A percentile compares a stretch with the other conserved stretches of the same genome.
Evolutionary conservation across 768 basidiomycete genomes (phyloP).

Genomic region (Pleurotus tuber-regium): DNA sequence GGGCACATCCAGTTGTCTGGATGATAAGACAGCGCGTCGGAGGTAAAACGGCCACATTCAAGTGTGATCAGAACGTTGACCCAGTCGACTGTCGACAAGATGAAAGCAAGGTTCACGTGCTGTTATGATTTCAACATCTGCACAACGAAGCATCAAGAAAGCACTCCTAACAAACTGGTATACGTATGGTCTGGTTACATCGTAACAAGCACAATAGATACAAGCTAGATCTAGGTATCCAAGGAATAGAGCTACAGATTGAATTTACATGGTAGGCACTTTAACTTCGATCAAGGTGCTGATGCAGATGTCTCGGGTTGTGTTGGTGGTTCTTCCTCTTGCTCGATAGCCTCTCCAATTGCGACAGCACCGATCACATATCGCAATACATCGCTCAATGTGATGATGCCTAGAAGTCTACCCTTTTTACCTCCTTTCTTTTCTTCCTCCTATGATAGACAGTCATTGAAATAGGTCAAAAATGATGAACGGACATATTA

Average conservation of each 20-base stretch:
- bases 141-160: neutral
- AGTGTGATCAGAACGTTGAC: neutral
- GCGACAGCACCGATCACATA: slow-evolving; percentile 73
- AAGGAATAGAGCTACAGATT: slow-evolving; percentile 4
- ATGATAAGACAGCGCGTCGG: slow-evolving; percentile 20
- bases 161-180: neutral
- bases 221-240: neutral
- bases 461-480: neutral
- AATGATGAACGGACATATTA: slow-evolving; percentile 6
- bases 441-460: slow-evolving; percentile 65
- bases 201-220: neutral
- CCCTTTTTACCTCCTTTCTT: slow-evolving; percentile 79
- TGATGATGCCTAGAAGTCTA: slow-evolving; percentile 81
- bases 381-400: slow-evolving; percentile 83
- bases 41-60: slow-evolving; percentile 32
- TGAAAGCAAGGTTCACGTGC: too few relatives aligned
- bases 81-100: too few relatives aligned
- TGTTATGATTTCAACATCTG: too few relatives aligned
- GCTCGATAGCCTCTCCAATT: slow-evolving; percentile 44
- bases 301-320: slow-evolving; percentile 7
- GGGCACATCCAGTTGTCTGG: slow-evolving; percentile 3
- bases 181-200: neutral
- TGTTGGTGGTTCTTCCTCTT: slow-evolving; percentile 17
- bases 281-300: slow-evolving; percentile 5
- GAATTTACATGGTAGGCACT: neutral